Percentiles rank a stretch among this genome's conserved stretches.
Evolutionary conservation across 306 rosid species (phyloP).

Genomic region (Albizia julibrissin): DNA sequence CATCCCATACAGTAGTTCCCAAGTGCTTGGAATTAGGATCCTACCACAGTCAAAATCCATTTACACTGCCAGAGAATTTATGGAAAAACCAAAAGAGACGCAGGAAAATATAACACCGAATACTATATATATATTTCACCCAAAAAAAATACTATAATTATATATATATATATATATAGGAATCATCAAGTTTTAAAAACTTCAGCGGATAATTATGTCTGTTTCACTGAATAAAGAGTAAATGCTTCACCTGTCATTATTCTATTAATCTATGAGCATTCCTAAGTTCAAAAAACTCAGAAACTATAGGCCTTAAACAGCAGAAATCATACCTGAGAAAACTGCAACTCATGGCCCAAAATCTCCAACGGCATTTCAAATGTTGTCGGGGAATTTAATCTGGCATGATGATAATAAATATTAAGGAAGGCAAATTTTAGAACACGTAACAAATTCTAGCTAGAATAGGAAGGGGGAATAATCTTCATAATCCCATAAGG

Average conservation of each 20-base stretch:
- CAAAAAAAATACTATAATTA: too few species aligned
- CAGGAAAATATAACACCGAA: background rate
- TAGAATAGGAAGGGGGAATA: background rate
- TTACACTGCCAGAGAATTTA: conserved; percentile 30
- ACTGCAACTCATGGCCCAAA: conserved; percentile 80
- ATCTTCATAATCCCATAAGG: conserved; percentile 9
- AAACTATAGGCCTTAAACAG: background rate
- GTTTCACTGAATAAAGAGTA: background rate
- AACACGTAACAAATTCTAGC: background rate
- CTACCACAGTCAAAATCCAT: conserved; percentile 43
- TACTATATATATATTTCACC: too few species aligned
- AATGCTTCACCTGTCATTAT: background rate
- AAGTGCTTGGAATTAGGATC: conserved; percentile 95
- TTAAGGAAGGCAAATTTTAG: background rate
- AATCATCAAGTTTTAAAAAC: conserved; percentile 5
- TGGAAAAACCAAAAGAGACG: conserved; percentile 24
- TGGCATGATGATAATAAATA: conserved; percentile 34
- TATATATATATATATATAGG: background rate
- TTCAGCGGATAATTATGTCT: conserved; percentile 3
- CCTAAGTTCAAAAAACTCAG: conserved; percentile 9
- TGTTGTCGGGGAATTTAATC: conserved; percentile 84
- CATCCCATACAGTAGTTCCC: conserved; percentile 98
- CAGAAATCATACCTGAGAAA: conserved; percentile 65
- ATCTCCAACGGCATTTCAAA: conserved; percentile 84
- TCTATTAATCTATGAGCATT: background rate